phyloP scores from a whole-genome alignment of 768 basidiomycete genomes.

The Tremella mesenterica region DNA sequence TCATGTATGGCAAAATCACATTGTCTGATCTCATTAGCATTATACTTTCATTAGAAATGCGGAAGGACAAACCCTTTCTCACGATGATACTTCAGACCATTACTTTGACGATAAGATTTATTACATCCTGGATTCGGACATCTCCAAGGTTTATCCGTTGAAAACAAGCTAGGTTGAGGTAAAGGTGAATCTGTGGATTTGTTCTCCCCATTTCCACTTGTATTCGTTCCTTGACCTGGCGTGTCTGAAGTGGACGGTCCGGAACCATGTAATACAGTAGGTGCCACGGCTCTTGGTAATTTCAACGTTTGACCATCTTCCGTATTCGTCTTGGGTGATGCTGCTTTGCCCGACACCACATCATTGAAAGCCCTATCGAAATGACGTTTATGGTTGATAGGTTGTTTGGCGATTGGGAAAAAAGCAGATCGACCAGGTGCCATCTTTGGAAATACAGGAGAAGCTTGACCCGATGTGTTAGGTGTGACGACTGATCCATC shows the following conservation, averaged over 20 bases:
- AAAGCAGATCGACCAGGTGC: conserved; percentile 18
- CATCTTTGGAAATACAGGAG: conserved; percentile 31
- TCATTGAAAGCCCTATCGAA: conserved; percentile 39
- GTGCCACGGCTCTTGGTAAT: conserved; percentile 30
- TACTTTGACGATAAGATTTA: conserved; percentile 93
- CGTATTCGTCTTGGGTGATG: conserved; percentile 2
- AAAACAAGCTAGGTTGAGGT: conserved; percentile 39
- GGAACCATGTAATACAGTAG: conserved; percentile 32
- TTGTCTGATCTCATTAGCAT: conserved; percentile 48
- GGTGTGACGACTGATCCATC: conserved; percentile 31
- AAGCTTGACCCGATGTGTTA: conserved; percentile 28
- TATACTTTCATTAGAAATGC: background rate
- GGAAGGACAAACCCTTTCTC: conserved; percentile 29
- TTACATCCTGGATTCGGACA: conserved; percentile 94
- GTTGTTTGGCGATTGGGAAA: conserved; percentile 11
- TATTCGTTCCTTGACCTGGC: background rate
- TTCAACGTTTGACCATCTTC: conserved; percentile 3
- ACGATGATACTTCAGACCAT: conserved; percentile 62
- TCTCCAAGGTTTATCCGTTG: conserved; percentile 45
- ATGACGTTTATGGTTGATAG: conserved; percentile 17
- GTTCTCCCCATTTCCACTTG: conserved; percentile 4
- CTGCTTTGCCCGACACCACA: conserved; percentile 25
- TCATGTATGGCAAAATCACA: conserved; percentile 90
- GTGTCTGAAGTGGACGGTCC: conserved; percentile 8
- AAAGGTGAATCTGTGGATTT: conserved; percentile 17